phyloP scores from a whole-genome alignment of 1,284 basidiomycete genomes.

The Trichosporon asahii region DNA sequence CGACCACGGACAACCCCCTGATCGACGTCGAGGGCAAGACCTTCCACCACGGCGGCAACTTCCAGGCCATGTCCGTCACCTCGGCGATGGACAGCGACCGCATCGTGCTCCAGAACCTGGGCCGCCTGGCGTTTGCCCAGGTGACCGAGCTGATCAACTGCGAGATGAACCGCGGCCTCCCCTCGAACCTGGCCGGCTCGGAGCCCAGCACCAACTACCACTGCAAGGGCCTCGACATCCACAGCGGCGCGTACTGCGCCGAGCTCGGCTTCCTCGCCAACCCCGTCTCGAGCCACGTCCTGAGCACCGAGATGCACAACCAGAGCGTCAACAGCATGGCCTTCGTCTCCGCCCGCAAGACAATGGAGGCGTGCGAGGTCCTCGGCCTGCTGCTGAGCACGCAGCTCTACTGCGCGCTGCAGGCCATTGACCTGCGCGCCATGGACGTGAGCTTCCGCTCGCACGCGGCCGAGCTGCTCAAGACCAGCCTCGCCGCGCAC shows the following conservation, averaged over 20 bases:
- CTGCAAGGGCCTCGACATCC: slow-evolving; percentile 30
- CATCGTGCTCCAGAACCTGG: slow-evolving; percentile 25
- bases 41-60: slow-evolving; percentile 30
- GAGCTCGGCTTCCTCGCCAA: slow-evolving; percentile 29
- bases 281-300: slow-evolving; percentile 24
- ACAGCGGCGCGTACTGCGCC: slow-evolving; percentile 25
- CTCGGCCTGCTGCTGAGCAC: slow-evolving; percentile 22
- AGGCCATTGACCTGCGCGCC: slow-evolving; percentile 26
- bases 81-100: slow-evolving; percentile 24
- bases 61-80: slow-evolving; percentile 27
- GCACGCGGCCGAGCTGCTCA: slow-evolving; percentile 17
- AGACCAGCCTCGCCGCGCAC: slow-evolving; percentile 16
- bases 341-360: slow-evolving; percentile 22
- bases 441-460: slow-evolving; percentile 22
- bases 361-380: slow-evolving; percentile 24
- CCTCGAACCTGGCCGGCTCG: slow-evolving; percentile 23
- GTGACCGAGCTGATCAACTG: slow-evolving; percentile 28
- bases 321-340: slow-evolving; percentile 26
- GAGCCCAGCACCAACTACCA: slow-evolving; percentile 28
- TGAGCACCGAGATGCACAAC: slow-evolving; percentile 29
- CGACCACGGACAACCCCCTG: slow-evolving; percentile 27
- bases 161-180: slow-evolving; percentile 27
- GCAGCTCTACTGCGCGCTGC: slow-evolving; percentile 24
- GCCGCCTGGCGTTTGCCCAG: slow-evolving; percentile 26
- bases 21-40: slow-evolving; percentile 23